Evolutionary conservation across 352 stramenopile genomes (phyloP).

Genomic region (Phytopythium oedochilum): DNA sequence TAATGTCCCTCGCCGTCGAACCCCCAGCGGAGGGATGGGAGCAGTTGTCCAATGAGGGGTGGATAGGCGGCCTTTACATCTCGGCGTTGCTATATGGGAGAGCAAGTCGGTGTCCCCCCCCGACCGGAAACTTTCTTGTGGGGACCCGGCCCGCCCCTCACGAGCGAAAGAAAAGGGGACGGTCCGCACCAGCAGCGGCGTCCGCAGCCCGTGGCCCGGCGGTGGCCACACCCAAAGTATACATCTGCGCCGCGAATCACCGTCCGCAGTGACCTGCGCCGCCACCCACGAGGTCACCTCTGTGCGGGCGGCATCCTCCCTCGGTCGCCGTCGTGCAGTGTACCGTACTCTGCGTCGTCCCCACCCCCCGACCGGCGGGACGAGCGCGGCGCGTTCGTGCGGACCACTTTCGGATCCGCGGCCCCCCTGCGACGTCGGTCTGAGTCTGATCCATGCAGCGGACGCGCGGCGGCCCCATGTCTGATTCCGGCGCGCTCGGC

Average conservation of each 20-base stretch:
- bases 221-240: background rate
- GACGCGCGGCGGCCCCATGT: background rate
- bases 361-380: background rate
- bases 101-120: background rate
- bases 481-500: background rate
- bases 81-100: background rate
- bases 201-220: background rate
- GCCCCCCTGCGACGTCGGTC: background rate
- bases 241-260: no score
- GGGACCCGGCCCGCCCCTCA: no score
- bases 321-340: no score
- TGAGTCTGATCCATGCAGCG: slow-evolving; percentile 2
- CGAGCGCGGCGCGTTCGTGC: background rate
- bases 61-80: background rate
- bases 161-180: no score
- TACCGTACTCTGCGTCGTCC: background rate
- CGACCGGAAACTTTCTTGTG: slow-evolving; percentile 17
- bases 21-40: background rate
- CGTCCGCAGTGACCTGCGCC: no score
- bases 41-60: background rate
- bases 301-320: no score
- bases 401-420: no score
- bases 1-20: background rate
- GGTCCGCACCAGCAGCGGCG: no score
- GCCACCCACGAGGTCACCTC: background rate